Percentiles rank a stretch among this genome's conserved stretches.
Conservation (phyloP, 768 basidiomycete species). For the Lactarius trivialis region DNA sequence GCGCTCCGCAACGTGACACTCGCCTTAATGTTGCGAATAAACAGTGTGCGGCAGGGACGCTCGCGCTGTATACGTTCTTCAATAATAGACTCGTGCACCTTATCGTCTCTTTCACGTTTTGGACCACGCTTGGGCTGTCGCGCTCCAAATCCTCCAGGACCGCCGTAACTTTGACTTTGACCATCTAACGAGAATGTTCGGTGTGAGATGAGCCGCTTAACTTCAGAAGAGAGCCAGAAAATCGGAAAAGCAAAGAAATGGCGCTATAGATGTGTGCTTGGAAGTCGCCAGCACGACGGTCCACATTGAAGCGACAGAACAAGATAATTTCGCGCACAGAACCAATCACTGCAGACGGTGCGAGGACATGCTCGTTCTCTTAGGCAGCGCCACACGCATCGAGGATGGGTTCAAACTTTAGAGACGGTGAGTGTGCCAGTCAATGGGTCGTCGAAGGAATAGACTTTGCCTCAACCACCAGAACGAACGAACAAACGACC, state of each 20-base stretch:
- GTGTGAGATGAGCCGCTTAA: slow-evolving; percentile 23
- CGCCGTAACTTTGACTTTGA: slow-evolving; percentile 50
- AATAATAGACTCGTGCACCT: slow-evolving; percentile 85
- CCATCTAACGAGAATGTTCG: slow-evolving; percentile 50
- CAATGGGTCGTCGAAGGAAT: slow-evolving; percentile 8
- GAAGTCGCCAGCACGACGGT: neutral
- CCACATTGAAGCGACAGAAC: slow-evolving; percentile 8
- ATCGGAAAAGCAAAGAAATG: slow-evolving; percentile 9
- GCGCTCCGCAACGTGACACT: slow-evolving; percentile 34
- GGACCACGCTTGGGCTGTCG: slow-evolving; percentile 41
- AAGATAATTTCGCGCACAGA: slow-evolving; percentile 5
- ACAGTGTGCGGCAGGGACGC: slow-evolving; percentile 90
- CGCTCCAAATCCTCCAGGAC: slow-evolving; percentile 37
- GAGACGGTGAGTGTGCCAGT: slow-evolving; percentile 9
- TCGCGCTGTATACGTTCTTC: slow-evolving; percentile 92
- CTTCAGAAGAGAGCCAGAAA: slow-evolving; percentile 17
- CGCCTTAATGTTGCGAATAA: slow-evolving; percentile 98
- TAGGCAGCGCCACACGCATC: slow-evolving; percentile 11
- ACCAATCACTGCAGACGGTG: slow-evolving; percentile 5
- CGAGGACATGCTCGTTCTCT: slow-evolving; percentile 10
- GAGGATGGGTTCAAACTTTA: slow-evolving; percentile 7
- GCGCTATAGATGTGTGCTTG: slow-evolving; percentile 7
- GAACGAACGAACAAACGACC: slow-evolving; percentile 10
- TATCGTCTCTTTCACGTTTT: slow-evolving; percentile 80
- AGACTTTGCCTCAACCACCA: slow-evolving; percentile 15